These are phyloP conservation scores for Herpetospermum pedunculosum DNA, from an alignment of 306 rosid species.

Conservation along the genomic window DNA sequence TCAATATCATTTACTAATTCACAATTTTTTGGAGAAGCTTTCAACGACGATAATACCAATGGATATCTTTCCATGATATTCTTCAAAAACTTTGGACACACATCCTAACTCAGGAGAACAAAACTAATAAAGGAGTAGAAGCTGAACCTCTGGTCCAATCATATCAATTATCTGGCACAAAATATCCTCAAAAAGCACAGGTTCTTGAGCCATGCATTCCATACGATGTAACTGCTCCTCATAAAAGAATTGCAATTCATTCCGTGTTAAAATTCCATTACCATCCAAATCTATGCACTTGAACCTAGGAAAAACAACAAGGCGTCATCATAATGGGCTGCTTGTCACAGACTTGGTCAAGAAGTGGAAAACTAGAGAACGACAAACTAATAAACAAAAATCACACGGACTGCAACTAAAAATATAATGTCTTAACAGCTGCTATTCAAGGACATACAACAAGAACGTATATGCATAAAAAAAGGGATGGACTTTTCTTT, in stretches of 20 bases:
- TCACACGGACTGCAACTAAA: background rate
- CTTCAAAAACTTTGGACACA: background rate
- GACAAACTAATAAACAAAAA: background rate
- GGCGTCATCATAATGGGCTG: background rate
- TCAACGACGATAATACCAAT: background rate
- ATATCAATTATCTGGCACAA: slow-evolving; percentile 95
- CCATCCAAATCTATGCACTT: slow-evolving; percentile 98
- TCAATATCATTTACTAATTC: background rate
- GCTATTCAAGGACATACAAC: background rate
- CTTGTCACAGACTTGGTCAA: background rate
- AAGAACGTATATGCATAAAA: background rate
- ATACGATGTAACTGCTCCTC: slow-evolving; percentile 99
- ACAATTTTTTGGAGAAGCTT: background rate
- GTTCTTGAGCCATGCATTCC: slow-evolving; percentile 99
- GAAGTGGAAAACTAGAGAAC: background rate
- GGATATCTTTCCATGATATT: slow-evolving; percentile 1
- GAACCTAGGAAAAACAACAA: slow-evolving; percentile 51
- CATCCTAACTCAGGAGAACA: background rate
- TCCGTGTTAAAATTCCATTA: slow-evolving; percentile 77
- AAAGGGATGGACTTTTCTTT: background rate
- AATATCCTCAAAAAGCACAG: slow-evolving; percentile 97
- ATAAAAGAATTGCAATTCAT: slow-evolving; percentile 92
- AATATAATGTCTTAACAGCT: background rate
- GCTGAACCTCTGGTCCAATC: slow-evolving; percentile 82
- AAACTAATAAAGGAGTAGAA: slow-evolving; percentile 15